Percentiles rank a stretch among this genome's conserved stretches.
phyloP scores from a whole-genome alignment of 1,139 yeast genomes.

The Blastobotrys elegans region DNA sequence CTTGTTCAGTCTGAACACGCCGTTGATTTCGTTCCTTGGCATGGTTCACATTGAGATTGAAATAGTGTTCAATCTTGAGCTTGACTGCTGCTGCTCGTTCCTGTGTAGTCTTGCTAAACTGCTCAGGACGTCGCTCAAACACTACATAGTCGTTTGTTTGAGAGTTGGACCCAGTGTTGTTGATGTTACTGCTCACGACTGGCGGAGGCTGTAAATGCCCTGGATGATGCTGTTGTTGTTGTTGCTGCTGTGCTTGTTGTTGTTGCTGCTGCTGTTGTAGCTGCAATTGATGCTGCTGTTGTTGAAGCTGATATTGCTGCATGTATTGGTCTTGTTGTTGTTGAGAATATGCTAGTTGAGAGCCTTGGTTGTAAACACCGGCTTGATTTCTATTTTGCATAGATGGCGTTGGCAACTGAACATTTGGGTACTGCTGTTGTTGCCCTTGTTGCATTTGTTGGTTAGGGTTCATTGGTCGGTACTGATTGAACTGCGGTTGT shows the following conservation, averaged over 20 bases:
- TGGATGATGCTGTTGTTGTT: conserved; percentile 10
- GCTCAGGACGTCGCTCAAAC: conserved; percentile 84
- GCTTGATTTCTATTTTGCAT: conserved; percentile 16
- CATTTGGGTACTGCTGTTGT: conserved; percentile 14
- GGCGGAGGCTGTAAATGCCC: conserved; percentile 18
- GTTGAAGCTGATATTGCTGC: conserved; percentile 6
- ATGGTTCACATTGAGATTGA: conserved; percentile 63
- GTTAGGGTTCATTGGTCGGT: conserved; percentile 11
- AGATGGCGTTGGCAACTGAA: conserved; percentile 12
- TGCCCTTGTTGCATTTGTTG: conserved; percentile 13
- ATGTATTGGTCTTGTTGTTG: conserved; percentile 8
- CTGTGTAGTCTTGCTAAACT: conserved; percentile 49
- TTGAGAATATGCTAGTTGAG: conserved; percentile 13
- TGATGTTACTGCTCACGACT: conserved; percentile 16
- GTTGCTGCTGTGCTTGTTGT: conserved; percentile 7
- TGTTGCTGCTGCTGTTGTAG: conserved; percentile 16
- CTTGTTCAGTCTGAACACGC: conserved; percentile 56
- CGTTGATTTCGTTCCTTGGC: conserved; percentile 71
- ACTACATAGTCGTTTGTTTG: conserved; percentile 46
- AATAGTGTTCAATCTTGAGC: conserved; percentile 59
- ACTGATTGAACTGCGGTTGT: conserved; percentile 10
- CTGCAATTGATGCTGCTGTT: conserved; percentile 7
- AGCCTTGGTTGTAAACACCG: conserved; percentile 9
- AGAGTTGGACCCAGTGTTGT: conserved; percentile 13
- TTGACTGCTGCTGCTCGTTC: conserved; percentile 63